These are phyloP conservation scores for Acer yangbiense DNA, from an alignment of 345 rosid genomes.

Conservation along the genomic window DNA sequence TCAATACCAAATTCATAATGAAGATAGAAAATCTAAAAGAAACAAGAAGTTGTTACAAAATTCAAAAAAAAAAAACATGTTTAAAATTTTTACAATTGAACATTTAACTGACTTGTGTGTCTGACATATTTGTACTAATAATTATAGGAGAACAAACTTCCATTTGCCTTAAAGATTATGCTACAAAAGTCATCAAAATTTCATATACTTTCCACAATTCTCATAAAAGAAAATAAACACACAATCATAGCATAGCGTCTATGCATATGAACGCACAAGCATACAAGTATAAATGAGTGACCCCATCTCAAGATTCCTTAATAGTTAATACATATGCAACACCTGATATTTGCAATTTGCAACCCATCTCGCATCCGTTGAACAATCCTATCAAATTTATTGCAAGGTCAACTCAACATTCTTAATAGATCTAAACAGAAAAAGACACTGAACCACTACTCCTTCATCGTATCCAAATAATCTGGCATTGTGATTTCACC, in stretches of 20 bases:
- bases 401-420: not conserved
- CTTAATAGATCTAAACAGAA: not conserved
- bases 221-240: no score
- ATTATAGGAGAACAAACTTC: no score
- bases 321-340: not conserved
- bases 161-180: no score
- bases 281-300: not conserved
- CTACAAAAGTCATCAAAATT: not conserved
- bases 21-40: no score
- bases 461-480: not conserved
- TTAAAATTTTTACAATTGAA: not conserved
- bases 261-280: no score
- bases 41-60: no score
- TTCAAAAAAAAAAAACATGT: no score
- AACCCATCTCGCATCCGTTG: not conserved
- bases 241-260: no score
- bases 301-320: not conserved
- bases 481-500: not conserved
- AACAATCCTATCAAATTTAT: not conserved
- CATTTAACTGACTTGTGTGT: not conserved
- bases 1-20: not conserved
- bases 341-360: not conserved
- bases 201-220: not conserved
- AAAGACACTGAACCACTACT: not conserved
- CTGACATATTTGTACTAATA: not conserved